Evolutionary conservation across 768 basidiomycete species (phyloP), one percentile per base, ranked within the genome.

Genomic region (Boletus subcaerulescens): DNA sequence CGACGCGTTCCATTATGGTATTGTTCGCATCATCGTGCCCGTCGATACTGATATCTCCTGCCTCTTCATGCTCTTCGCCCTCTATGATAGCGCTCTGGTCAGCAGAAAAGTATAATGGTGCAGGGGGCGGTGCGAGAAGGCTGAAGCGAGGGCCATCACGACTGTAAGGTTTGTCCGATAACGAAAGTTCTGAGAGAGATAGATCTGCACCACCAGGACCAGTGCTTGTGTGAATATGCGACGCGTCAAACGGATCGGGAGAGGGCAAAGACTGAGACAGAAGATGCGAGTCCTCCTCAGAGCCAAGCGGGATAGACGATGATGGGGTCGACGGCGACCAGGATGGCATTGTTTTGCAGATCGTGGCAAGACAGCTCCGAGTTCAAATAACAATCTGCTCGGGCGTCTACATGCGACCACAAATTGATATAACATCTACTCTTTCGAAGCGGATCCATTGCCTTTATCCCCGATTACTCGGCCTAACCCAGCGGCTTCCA

Each of bases 161-260:
- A 54, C 48, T 45, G 41, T 52, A 50, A 8, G 64, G 65, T 42
- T 60, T 69, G 36, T 80, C 74, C 45, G 70, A 63, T 38, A 81
- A 61, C 17, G 78, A 82, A 5, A 84, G 75, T 55, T 84, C 83
- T 2, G 83, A 82, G 43, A 84, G 66, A 7, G 82, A 84, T 4
- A 84, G 74, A 65, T 84, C 83, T 56, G 74, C 76, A 33, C 74
- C 75, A 15, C 75, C 75, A 17, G 71, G 76, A 6, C 75, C 78
- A 3, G 76, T 35, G 14, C 33, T 35, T 1, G 33, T 76, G 53
- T 71, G 61, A 12, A 67, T 70, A 42, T 56, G 60, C 7, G 72
- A 64, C 13, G 62, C 61, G 53, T 69, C 68, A 49, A 68, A 65
- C 7, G 63, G 45, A 39, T 71, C 70, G 24, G 68, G 62, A 38